A percentile compares a stretch with the other conserved stretches of the same genome.
phyloP scores from a whole-genome alignment of 805 yeast genomes.

The Martiniozyma abietophila region DNA sequence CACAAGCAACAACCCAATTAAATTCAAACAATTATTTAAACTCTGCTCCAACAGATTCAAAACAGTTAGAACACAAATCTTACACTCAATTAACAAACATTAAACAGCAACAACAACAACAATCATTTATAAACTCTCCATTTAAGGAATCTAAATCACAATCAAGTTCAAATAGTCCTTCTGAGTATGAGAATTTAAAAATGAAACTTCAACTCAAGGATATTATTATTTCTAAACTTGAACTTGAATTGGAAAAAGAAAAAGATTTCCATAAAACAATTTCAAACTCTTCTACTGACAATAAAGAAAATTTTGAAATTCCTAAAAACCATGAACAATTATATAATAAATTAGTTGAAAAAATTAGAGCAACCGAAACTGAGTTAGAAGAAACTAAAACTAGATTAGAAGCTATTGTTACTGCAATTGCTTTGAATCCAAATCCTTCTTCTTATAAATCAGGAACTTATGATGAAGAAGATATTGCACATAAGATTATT shows the following conservation, averaged over 20 bases:
- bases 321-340: slow-evolving; percentile 27
- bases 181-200: slow-evolving; percentile 31
- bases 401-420: slow-evolving; percentile 52
- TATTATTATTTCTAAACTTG: slow-evolving; percentile 36
- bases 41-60: slow-evolving; percentile 1
- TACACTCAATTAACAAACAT: no score
- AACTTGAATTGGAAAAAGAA: slow-evolving; percentile 33
- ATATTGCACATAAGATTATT: slow-evolving; percentile 63
- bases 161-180: slow-evolving; percentile 7
- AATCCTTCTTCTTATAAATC: slow-evolving; percentile 34
- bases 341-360: slow-evolving; percentile 22
- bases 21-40: not conserved
- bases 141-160: slow-evolving; percentile 5
- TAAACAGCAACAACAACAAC: not conserved
- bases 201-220: slow-evolving; percentile 49
- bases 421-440: slow-evolving; percentile 47
- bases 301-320: slow-evolving; percentile 19
- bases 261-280: slow-evolving; percentile 37
- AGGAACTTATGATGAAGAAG: slow-evolving; percentile 67
- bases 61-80: slow-evolving; percentile 1
- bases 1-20: not conserved
- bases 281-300: slow-evolving; percentile 10
- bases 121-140: not conserved
- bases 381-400: slow-evolving; percentile 55
- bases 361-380: slow-evolving; percentile 22